These are phyloP conservation scores for Blastocystis sp. DNA, from an alignment of 352 stramenopile species.

Conservation along the genomic window DNA sequence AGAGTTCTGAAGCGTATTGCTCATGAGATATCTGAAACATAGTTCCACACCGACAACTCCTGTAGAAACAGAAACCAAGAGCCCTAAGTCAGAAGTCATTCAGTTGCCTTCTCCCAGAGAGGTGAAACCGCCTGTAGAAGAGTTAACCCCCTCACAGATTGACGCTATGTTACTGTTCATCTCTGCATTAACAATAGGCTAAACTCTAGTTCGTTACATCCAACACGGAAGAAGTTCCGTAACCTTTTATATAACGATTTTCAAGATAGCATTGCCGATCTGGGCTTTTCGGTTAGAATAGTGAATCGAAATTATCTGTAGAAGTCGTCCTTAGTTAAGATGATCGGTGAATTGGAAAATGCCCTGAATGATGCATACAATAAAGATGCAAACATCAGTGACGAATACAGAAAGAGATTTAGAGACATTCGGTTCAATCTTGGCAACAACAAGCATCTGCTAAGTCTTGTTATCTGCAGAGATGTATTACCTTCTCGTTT, in stretches of 20 bases:
- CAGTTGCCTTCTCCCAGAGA: not conserved
- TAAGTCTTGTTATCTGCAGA: conserved; percentile 68
- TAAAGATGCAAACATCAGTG: not conserved
- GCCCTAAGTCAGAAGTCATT: too few species aligned
- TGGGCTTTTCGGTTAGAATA: not conserved
- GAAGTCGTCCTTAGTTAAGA: not conserved
- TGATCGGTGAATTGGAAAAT: conserved; percentile 14
- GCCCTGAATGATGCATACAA: not conserved
- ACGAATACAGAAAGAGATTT: conserved; percentile 31
- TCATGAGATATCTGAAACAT: not conserved
- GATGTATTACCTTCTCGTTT: conserved; percentile 67
- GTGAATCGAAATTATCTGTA: not conserved
- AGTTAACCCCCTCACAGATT: not conserved
- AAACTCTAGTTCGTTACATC: not conserved
- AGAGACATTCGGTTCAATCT: conserved; percentile 69
- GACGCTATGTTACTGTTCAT: not conserved
- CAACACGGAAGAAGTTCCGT: conserved; percentile 48
- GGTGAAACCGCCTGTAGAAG: not conserved
- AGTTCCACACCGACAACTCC: not conserved
- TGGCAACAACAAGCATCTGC: conserved; percentile 70
- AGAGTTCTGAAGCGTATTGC: not conserved
- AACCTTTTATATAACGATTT: conserved; percentile 47
- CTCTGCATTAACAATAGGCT: not conserved
- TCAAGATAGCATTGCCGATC: not conserved
- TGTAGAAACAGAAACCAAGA: not conserved